Percentiles rank a stretch among this genome's conserved stretches.
phyloP scores from a whole-genome alignment of 768 basidiomycete genomes.

The Leccinum rimulosum region DNA sequence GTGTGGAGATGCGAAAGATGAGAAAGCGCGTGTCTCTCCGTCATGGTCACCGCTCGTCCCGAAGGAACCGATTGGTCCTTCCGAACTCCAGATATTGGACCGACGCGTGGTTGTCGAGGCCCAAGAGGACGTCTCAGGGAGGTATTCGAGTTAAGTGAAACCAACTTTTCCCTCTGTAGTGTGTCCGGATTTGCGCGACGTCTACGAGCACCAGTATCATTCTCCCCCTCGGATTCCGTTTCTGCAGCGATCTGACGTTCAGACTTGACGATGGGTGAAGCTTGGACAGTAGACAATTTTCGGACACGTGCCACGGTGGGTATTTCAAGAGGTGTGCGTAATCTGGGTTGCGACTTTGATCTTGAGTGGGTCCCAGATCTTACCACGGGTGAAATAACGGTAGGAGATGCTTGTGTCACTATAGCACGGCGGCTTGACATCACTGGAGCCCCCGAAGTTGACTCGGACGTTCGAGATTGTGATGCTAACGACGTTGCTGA shows the following conservation, averaged over 20 bases:
- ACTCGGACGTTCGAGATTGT: background rate
- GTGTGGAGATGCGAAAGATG: constrained; percentile 2
- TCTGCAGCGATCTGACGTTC: constrained; percentile 12
- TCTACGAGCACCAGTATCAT: background rate
- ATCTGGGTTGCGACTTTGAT: constrained; percentile 37
- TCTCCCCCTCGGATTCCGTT: background rate
- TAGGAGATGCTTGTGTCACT: background rate
- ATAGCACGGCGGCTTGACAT: background rate
- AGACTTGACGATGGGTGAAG: constrained; percentile 24
- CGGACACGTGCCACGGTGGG: constrained; percentile 13
- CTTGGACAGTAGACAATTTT: constrained; percentile 31
- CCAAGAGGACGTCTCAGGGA: constrained; percentile 23
- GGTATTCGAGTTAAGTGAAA: constrained; percentile 22
- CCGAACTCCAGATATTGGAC: background rate
- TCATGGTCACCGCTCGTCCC: background rate
- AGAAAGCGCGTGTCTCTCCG: constrained; percentile 5
- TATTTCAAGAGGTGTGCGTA: constrained; percentile 13
- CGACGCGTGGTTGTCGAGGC: constrained; percentile 17
- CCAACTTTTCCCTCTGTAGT: constrained; percentile 14
- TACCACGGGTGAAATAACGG: background rate
- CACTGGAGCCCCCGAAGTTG: background rate
- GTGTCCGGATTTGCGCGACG: background rate
- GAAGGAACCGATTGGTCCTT: constrained; percentile 5
- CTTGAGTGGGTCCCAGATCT: constrained; percentile 21
- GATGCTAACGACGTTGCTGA: background rate